Percentiles rank a stretch among this genome's conserved stretches.
Conservation (phyloP, 2,329 filamentous ascomycete genomes). For the Claviceps digitariae region DNA sequence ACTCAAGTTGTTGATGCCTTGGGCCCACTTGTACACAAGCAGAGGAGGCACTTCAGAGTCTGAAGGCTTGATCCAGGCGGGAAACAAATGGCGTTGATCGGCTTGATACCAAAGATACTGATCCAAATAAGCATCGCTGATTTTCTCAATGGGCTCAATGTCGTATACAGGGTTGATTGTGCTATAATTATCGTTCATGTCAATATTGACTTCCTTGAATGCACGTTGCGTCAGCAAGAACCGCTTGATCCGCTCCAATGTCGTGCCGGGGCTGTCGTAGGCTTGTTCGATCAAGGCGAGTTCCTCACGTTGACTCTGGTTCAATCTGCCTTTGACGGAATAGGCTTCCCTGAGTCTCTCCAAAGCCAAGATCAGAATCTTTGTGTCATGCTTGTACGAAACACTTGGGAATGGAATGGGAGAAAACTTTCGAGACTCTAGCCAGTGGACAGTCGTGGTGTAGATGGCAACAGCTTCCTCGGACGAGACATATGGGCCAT, state of each 20-base stretch:
- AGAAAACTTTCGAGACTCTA: slow-evolving; percentile 95
- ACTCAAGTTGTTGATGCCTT: slow-evolving; percentile 95
- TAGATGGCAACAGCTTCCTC: slow-evolving; percentile 98
- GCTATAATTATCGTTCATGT: slow-evolving; percentile 99
- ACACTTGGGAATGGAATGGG: slow-evolving; percentile 98
- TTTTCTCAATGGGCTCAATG: slow-evolving; percentile 98
- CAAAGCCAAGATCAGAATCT: slow-evolving; percentile 90
- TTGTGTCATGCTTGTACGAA: slow-evolving; percentile 98
- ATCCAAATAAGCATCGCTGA: slow-evolving; percentile 95
- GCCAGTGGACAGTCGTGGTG: slow-evolving; percentile 96
- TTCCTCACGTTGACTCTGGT: slow-evolving; percentile 95
- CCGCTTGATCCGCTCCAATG: slow-evolving; percentile 89
- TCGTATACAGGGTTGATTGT: slow-evolving; percentile 99
- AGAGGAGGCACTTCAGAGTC: slow-evolving; percentile 94
- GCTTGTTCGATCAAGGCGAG: slow-evolving; percentile 94
- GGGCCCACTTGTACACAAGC: slow-evolving; percentile 95
- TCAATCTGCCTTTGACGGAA: slow-evolving; percentile 90
- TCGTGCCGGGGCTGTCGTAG: slow-evolving; percentile 94
- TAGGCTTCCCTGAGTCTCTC: slow-evolving; percentile 91
- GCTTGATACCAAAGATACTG: slow-evolving; percentile 99
- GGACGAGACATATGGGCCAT: slow-evolving; percentile 94
- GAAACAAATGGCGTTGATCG: slow-evolving; percentile 92
- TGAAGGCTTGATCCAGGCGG: slow-evolving; percentile 97
- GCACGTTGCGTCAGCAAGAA: slow-evolving; percentile 94
- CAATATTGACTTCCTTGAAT: slow-evolving; percentile 98